These are phyloP conservation scores for Lentinula edodes DNA, from an alignment of 768 basidiomycete species.

Conservation along the genomic window DNA sequence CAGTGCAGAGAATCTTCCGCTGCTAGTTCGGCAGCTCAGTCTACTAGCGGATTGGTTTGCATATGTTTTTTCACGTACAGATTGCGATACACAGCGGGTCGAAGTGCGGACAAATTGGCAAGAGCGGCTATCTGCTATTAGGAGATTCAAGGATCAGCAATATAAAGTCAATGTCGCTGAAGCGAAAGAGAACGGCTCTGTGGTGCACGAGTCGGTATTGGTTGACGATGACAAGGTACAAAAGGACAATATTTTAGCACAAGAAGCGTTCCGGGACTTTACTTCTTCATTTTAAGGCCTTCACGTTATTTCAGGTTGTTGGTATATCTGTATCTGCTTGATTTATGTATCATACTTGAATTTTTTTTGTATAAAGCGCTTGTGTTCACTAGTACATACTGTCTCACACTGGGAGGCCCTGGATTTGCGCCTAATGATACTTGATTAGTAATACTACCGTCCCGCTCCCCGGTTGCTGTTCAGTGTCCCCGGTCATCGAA, in stretches of 20 bases:
- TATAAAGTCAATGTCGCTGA: constrained; percentile 2
- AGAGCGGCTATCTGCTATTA: constrained; percentile 70
- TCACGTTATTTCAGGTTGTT: neutral
- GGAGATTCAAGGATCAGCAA: constrained; percentile 52
- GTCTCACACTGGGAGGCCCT: neutral
- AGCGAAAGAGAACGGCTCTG: constrained; percentile 10
- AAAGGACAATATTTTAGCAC: constrained; percentile 41
- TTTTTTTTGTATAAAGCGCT: no score
- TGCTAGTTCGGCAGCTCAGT: constrained; percentile 85
- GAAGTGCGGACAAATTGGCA: constrained; percentile 92
- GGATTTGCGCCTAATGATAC: neutral
- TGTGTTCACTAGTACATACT: no score
- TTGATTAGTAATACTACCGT: neutral
- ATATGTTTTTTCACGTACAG: constrained; percentile 72
- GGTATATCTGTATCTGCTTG: no score
- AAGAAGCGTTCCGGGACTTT: constrained; percentile 54
- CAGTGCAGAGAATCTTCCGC: constrained; percentile 79
- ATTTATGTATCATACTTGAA: no score
- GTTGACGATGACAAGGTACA: constrained; percentile 15
- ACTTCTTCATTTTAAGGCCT: constrained; percentile 21
- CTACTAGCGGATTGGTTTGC: constrained; percentile 89
- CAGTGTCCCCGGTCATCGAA: neutral
- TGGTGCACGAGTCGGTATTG: constrained; percentile 7
- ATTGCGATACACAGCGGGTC: constrained; percentile 59
- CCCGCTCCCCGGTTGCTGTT: neutral